Conservation (phyloP, 305 asterid genomes). For the Solanum aculeatissimum region DNA sequence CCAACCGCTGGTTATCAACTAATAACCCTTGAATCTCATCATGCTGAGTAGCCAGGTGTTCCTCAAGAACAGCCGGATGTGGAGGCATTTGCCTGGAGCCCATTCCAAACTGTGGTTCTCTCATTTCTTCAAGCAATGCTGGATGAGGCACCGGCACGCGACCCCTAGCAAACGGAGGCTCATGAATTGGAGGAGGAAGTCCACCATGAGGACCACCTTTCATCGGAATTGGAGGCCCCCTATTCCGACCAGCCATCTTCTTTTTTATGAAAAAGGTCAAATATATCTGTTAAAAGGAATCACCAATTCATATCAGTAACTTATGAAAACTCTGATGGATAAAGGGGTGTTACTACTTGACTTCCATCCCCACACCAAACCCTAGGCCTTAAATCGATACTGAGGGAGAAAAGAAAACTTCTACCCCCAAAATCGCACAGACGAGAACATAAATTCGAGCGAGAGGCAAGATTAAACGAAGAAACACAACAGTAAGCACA, state of each 20-base stretch:
- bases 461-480: neutral
- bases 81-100: conserved; percentile 61
- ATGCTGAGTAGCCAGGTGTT: conserved; percentile 67
- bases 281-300: neutral
- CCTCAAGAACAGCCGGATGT: conserved; percentile 62
- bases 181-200: conserved; percentile 38
- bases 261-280: neutral
- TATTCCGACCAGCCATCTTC: conserved; percentile 64
- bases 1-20: conserved; percentile 79
- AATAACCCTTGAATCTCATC: conserved; percentile 76
- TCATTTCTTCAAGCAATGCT: conserved; percentile 53
- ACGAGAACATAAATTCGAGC: neutral
- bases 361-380: neutral
- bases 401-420: neutral
- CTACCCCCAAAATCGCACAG: neutral
- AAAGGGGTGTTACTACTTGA: neutral
- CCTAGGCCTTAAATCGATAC: neutral
- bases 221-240: conserved; percentile 58
- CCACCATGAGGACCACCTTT: conserved; percentile 57
- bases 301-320: neutral
- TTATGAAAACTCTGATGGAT: neutral
- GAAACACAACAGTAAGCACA: neutral
- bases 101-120: conserved; percentile 59
- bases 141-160: conserved; percentile 42
- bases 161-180: conserved; percentile 43